Evolutionary conservation across 1,284 basidiomycete species (phyloP), one percentile per base, ranked within the genome.

Genomic region (Microbotryomycetes sp.): DNA sequence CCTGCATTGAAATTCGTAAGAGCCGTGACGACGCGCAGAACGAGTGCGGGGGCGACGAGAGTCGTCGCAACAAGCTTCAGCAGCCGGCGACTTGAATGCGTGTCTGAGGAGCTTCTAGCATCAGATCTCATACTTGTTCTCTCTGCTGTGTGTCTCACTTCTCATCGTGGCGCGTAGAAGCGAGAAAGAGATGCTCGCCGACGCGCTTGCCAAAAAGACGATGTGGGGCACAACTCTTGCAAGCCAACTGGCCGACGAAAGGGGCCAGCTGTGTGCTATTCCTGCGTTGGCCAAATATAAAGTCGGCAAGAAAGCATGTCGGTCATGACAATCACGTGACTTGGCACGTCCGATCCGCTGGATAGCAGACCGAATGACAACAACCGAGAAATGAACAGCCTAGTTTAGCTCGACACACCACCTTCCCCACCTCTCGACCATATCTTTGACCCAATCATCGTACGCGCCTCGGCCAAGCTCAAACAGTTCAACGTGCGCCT

Each of bases 401-500:
- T 1, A 65, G 47, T 1, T 54, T 35, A 18, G n/a, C n/a, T 65
- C 60, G 18, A 30, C 13, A 30, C 57, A 60, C 64, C 64, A 69
- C 45, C 60, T 49, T 45, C 57, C 62, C 68, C 70, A 71, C 45
- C 65, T 41, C 53, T 70, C 57, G 5, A 71, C 64, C 2, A 66
- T 52, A 21, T 66, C 64, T 5, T 21, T 26, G 4, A 67, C 59
- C 59, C 65, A 68, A 1, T 27, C 53, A 26, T 68, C 67, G 24
- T 62, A 68, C n/a, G 59, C 59, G 3, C 57, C 61, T 13, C 24
- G 52, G 9, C 47, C 24, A 16, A 68, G 60, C 51, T 61, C 51
- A 31, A 71, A 71, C 35, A 70, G 59, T 48, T 71, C 70, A 7
- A 65, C 31, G 28, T 71, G 70, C 31, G 29, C 48, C 54, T 62